Evolutionary conservation across 2,329 filamentous ascomycete species (phyloP).

Genomic region (Chalaropsis ovoidea): DNA sequence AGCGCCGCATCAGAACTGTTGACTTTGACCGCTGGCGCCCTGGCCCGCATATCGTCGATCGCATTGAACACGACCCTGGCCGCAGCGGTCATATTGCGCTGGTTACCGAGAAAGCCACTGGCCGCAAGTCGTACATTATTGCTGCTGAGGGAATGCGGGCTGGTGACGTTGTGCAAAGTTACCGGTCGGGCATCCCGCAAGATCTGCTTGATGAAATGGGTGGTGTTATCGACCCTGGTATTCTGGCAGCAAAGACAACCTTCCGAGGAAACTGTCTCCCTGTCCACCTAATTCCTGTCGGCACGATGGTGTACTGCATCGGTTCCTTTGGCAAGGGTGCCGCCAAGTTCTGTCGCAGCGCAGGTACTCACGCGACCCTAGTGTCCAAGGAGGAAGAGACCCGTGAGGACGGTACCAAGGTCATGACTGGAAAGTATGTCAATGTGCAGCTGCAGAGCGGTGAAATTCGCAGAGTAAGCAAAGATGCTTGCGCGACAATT

Average conservation of each 20-base stretch:
- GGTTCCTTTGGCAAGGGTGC: constrained; percentile 62
- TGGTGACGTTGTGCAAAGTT: constrained; percentile 87
- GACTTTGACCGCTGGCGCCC: constrained; percentile 74
- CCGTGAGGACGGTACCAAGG: constrained; percentile 47
- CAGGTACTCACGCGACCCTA: constrained; percentile 82
- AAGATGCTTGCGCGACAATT: constrained; percentile 88
- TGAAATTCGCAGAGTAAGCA: constrained; percentile 79
- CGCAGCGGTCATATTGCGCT: constrained; percentile 89
- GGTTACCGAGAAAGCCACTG: constrained; percentile 62
- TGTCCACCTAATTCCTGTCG: constrained; percentile 88
- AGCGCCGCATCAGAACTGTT: constrained; percentile 81
- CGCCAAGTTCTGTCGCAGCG: constrained; percentile 88
- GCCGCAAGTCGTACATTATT: constrained; percentile 77
- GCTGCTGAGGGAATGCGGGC: constrained; percentile 90
- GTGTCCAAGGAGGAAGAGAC: constrained; percentile 78
- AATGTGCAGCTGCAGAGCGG: constrained; percentile 83
- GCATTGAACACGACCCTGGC: constrained; percentile 92
- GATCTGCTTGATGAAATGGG: constrained; percentile 87
- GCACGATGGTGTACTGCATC: constrained; percentile 86
- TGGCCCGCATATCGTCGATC: constrained; percentile 78
- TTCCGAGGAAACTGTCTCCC: constrained; percentile 92
- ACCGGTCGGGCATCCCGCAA: constrained; percentile 76
- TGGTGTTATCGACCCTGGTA: constrained; percentile 84
- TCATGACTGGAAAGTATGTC: constrained; percentile 65
- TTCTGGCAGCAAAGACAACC: constrained; percentile 86